These are phyloP conservation scores for Thielaviopsis euricoi DNA, from an alignment of 2,329 filamentous ascomycete species.

Conservation along the genomic window DNA sequence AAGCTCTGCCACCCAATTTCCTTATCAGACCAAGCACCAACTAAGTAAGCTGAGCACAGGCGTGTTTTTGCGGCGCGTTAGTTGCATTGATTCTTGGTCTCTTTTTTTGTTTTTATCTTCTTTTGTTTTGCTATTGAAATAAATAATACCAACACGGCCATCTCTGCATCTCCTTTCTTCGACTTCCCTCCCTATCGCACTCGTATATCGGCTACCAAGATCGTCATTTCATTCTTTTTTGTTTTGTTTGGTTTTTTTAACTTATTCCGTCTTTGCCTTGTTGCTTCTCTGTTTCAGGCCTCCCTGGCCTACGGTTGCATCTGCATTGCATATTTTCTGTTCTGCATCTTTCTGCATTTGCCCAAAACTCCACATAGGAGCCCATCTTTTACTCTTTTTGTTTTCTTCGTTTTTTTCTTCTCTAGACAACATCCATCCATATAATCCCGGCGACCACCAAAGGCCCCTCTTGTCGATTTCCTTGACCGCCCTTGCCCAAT, in stretches of 20 bases:
- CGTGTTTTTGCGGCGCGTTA: not conserved
- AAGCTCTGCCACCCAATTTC: not conserved
- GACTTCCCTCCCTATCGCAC: not conserved
- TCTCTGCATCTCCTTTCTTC: not conserved
- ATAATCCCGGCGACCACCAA: not conserved
- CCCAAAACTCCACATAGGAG: not conserved
- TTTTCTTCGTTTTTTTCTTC: not conserved
- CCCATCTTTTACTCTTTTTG: not conserved
- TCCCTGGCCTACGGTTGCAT: not conserved
- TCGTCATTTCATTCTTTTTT: too few relatives aligned
- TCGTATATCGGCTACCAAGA: not conserved
- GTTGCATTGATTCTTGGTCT: not conserved
- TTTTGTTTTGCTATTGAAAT: not conserved
- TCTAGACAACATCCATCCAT: not conserved
- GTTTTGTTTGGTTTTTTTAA: too few relatives aligned
- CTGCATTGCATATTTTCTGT: not conserved
- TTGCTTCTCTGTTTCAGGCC: not conserved
- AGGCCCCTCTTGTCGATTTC: not conserved
- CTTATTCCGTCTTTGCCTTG: not conserved
- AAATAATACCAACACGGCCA: not conserved
- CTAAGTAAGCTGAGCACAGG: not conserved
- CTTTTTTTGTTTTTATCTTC: not conserved
- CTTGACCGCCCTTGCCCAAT: not conserved
- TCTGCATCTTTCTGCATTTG: not conserved
- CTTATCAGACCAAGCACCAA: not conserved